Evolutionary conservation across 2,329 filamentous ascomycete species (phyloP).

Genomic region (Ophiostoma angusticollis): DNA sequence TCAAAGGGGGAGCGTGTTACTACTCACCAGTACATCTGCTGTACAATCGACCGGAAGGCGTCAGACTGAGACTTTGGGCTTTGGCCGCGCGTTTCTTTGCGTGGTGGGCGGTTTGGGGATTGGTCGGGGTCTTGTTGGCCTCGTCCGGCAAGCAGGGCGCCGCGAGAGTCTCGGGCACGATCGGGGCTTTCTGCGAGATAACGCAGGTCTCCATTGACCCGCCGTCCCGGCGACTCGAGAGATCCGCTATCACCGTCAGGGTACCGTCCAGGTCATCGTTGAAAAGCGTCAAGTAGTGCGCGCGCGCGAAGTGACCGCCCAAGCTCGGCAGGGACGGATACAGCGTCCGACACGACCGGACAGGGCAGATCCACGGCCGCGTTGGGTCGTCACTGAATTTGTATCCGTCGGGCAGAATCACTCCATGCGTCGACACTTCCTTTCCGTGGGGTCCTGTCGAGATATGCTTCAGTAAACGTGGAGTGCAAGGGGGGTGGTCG

Average conservation of each 20-base stretch:
- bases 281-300: constrained; percentile 1
- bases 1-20: no score
- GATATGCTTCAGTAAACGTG: no score
- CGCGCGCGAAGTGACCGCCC: constrained; percentile 8
- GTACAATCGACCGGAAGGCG: neutral
- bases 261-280: constrained; percentile 12
- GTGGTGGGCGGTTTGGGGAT: neutral
- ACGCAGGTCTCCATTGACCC: no score
- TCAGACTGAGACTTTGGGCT: neutral
- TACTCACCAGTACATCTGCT: neutral
- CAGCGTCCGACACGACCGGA: constrained; percentile 8
- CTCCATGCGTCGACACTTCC: neutral
- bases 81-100: neutral
- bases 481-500: no score
- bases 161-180: neutral
- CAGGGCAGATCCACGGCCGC: constrained; percentile 9
- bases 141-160: neutral
- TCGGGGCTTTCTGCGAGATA: constrained; percentile 1
- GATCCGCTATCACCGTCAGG: neutral
- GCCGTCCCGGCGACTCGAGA: neutral
- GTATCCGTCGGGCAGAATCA: constrained; percentile 9
- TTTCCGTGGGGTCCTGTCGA: neutral
- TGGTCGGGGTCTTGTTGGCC: neutral
- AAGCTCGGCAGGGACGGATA: constrained; percentile 3
- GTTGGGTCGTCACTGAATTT: neutral